Base-by-base conservation (phyloP, 306 rosid species). In the Notholithocarpus densiflorus region DNA sequence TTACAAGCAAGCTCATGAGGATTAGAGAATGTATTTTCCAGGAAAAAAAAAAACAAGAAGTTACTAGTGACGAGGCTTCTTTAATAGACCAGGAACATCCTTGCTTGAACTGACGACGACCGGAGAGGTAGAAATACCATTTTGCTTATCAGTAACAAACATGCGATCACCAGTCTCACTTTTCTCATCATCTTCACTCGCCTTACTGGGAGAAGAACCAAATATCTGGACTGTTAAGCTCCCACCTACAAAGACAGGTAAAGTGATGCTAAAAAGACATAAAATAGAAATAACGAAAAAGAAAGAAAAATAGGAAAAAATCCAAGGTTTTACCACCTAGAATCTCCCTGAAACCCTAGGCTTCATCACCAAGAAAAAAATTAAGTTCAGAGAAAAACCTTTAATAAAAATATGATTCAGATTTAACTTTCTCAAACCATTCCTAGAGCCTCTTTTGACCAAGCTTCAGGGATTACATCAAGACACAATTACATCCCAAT, bases 141-240 rank as follows among this genome's bases (percentile, higher is more conserved):
- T 76, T 21, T 79, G 74, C n/a, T 89, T 60, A 48, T 77, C 86
- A 1, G 86, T 77, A 64, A 65, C 73, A 65, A 72, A 66, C 1
- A 64, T 53, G 31, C 31, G 54, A 60, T 66, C 83, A 56, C 81
- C 82, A 77, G 84, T 81, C 83, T 85, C 71, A 73, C n/a, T 65
- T 76, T 15, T 37, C 14, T 71, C 79, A 40, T 72, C 80, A 78
- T 77, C 73, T 83, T 78, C 65, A 18, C 43, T 40, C 17, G 89
- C 80, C 56, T 85, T 72, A 14, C 81, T 14, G 26, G 88, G 23
- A 61, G 84, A 80, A 32, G 88, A 72, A 69, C 91, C 91, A 74
- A 84, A 64, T 71, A 92, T 75, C 87, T 92, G 92, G 72, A 92
- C 91, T 12, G 94, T 73, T 68, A 92, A 78, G 88, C 94, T 92